phyloP scores from a whole-genome alignment of 192 early-diverging fungal species.

The Coemansia sp. region DNA sequence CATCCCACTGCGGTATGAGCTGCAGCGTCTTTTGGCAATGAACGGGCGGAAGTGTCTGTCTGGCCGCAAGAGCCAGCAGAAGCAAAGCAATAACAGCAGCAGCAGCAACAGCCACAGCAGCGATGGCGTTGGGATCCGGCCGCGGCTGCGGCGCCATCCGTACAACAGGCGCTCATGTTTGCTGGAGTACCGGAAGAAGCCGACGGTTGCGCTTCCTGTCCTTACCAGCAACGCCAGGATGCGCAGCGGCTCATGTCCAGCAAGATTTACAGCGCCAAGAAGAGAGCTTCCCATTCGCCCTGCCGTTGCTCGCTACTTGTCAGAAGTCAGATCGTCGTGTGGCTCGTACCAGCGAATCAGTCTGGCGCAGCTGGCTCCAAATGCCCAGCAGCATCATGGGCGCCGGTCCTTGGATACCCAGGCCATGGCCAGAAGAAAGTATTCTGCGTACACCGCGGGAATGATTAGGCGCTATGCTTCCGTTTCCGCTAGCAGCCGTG shows the following conservation, averaged over 20 bases:
- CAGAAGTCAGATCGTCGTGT: conserved; percentile 18
- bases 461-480: conserved; percentile 2
- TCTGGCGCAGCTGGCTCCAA: conserved; percentile 26
- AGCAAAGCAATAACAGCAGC: too few relatives aligned
- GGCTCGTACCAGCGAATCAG: conserved; percentile 33
- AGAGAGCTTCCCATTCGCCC: conserved; percentile 24
- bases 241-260: conserved; percentile 27
- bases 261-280: conserved; percentile 10
- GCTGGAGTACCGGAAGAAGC: conserved; percentile 1
- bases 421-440: conserved; percentile 1
- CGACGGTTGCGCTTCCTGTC: not conserved
- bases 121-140: not conserved
- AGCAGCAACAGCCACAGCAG: not conserved
- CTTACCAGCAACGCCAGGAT: not conserved
- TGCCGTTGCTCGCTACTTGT: conserved; percentile 27
- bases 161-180: conserved; percentile 14
- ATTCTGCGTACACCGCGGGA: not conserved
- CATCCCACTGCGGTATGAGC: conserved; percentile 40
- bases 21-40: conserved; percentile 32
- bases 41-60: not conserved
- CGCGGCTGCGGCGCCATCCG: not conserved
- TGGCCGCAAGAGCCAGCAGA: not conserved
- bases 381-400: not conserved
- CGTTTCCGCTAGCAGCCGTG: not conserved
- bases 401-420: conserved; percentile 22